Base-by-base conservation (phyloP, 768 basidiomycete species). In the Leccinum boreale region DNA sequence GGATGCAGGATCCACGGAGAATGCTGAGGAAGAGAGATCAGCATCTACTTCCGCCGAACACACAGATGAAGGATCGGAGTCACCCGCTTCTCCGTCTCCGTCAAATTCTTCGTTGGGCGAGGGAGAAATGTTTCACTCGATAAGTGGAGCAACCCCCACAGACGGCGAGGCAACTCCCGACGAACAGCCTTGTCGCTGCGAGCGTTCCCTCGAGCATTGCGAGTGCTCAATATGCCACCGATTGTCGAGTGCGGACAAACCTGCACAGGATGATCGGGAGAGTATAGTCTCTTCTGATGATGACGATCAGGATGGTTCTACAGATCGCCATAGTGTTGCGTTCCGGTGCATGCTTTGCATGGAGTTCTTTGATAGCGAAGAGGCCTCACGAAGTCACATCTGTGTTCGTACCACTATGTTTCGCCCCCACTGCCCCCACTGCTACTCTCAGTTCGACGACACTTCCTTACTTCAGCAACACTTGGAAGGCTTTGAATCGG, bases 401-500 rank as follows among this genome's bases (percentile, higher is more conserved):
- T 69, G 69, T 35, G 47, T 50, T 47, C 66, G 50, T 21, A 35
- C 50, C 11, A 5, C n/a, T 5, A 53, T 60, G 26, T 9, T 58
- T 36, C 65, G 54, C 12, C 60, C 54, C 4, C 69, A 69, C 35
- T 70, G 69, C 49, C 26, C 49, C 8, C 23, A 57, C 10, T 70
- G 69, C 57, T 71, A 61, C 45, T 50, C 48, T 47, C 66, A 61
- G 24, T 69, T 70, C 42, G 64, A 59, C n/a, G 64, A 71, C 21
- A 58, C 19, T 5, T 4, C 23, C 4, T 53, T 29, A 14, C 60
- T 70, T 28, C 60, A 59, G 44, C 11, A 64, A 24, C 69, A 70
- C 31, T 7, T 69, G 48, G 54, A 61, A 42, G 52, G 50, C 10
- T 57, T 56, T 11, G 31, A 51, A 11, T 19, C 42, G 14, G 58